Evolutionary conservation across 306 rosid species (phyloP).

Genomic region (Quercus suber): DNA sequence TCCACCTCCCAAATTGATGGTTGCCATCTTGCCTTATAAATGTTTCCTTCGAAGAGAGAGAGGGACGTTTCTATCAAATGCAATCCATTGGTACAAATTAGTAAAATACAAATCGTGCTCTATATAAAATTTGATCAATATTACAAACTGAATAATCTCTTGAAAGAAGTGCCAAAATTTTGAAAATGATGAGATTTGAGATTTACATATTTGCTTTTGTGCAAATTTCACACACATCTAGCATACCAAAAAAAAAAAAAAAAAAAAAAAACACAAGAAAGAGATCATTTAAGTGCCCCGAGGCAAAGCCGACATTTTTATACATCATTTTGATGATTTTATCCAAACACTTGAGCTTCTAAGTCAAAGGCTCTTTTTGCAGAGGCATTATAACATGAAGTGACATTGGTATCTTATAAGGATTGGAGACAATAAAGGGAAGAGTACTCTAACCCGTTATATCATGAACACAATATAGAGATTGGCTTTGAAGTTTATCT

Average conservation of each 20-base stretch:
- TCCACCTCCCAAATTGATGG: no score
- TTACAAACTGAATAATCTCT: not conserved
- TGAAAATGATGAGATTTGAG: not conserved
- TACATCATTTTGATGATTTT: slow-evolving; percentile 1
- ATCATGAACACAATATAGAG: not conserved
- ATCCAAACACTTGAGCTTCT: slow-evolving; percentile 4
- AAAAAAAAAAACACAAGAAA: not conserved
- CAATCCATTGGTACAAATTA: not conserved
- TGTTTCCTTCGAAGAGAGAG: no score
- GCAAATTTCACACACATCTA: not conserved
- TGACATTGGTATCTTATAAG: not conserved
- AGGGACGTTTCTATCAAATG: no score
- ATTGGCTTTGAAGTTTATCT: slow-evolving; percentile 19
- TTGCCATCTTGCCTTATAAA: no score
- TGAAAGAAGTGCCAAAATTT: not conserved
- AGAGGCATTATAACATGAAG: not conserved
- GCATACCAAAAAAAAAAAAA: not conserved
- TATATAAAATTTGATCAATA: not conserved
- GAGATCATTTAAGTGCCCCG: not conserved
- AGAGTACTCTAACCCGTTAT: not conserved
- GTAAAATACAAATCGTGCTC: not conserved
- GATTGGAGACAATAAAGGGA: not conserved
- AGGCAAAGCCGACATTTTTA: slow-evolving; percentile 2
- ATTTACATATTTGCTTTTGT: slow-evolving; percentile 16
- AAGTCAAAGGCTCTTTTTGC: not conserved